phyloP scores from a whole-genome alignment of 495 filamentous ascomycete genomes.

The Bacidia gigantensis region DNA sequence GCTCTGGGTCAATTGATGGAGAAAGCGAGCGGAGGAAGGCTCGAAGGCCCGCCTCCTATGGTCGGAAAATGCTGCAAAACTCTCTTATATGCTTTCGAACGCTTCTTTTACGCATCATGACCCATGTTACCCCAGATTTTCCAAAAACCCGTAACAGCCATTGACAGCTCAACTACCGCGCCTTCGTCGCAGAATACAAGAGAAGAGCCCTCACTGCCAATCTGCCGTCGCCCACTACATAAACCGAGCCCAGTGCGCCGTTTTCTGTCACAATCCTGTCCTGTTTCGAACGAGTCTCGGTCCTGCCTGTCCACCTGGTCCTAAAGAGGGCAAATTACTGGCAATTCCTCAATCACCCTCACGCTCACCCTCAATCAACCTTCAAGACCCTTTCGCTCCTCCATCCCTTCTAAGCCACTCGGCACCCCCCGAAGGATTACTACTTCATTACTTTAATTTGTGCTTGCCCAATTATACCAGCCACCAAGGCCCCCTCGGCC shows the following conservation, averaged over 20 bases:
- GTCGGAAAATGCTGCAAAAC: background rate
- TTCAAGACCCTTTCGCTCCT: background rate
- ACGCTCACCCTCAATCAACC: background rate
- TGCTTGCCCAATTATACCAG: background rate
- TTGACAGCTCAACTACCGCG: background rate
- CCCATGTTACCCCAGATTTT: background rate
- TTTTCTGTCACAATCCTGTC: background rate
- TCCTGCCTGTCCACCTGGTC: background rate
- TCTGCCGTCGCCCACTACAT: background rate
- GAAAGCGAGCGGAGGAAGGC: background rate
- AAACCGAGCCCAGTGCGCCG: background rate
- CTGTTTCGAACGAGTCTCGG: background rate
- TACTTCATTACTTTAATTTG: background rate
- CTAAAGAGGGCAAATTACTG: background rate
- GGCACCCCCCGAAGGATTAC: background rate
- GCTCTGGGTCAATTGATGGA: background rate
- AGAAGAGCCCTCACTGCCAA: background rate
- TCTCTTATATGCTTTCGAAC: background rate
- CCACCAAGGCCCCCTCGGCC: background rate
- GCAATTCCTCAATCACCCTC: background rate
- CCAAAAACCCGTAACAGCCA: background rate
- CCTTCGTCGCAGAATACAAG: background rate
- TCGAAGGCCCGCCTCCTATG: background rate
- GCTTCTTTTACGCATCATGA: background rate
- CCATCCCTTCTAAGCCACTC: background rate